A percentile compares a stretch with the other conserved stretches of the same genome.
phyloP scores from a whole-genome alignment of 176 grass and related monocot species.

The Juncus effusus region DNA sequence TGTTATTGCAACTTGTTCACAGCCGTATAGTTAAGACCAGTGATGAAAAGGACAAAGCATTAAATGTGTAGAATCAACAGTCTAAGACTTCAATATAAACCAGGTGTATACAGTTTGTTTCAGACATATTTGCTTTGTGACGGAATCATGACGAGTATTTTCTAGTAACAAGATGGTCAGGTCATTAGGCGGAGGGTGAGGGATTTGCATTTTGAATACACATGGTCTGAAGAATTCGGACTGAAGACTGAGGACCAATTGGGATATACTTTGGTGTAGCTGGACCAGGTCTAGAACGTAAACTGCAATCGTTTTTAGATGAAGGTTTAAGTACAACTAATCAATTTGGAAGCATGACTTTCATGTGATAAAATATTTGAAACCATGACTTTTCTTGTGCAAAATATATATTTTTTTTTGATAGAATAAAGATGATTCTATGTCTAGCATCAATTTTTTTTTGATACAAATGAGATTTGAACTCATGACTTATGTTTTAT shows the following conservation, averaged over 20 bases:
- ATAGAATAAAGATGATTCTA: no score
- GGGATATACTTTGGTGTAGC: background rate
- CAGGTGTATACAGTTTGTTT: background rate
- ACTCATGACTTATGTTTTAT: no score
- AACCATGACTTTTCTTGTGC: no score
- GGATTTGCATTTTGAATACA: no score
- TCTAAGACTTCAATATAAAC: background rate
- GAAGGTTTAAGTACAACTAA: constrained; percentile 3
- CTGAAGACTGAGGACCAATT: no score
- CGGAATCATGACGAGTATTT: background rate
- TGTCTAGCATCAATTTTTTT: no score
- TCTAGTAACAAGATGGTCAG: background rate
- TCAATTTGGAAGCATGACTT: background rate
- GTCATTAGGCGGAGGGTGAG: background rate
- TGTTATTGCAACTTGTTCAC: background rate
- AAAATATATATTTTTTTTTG: no score
- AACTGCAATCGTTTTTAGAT: background rate
- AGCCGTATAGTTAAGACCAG: background rate
- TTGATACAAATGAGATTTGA: no score
- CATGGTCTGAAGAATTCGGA: background rate
- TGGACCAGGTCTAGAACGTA: background rate
- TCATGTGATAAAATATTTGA: no score
- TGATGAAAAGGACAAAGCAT: no score
- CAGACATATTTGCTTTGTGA: background rate
- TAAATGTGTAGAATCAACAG: no score